Percentiles rank a stretch among this genome's conserved stretches.
Conservation (phyloP, 139 green algal genomes). For the Deuterostichococcus epilithicus region DNA sequence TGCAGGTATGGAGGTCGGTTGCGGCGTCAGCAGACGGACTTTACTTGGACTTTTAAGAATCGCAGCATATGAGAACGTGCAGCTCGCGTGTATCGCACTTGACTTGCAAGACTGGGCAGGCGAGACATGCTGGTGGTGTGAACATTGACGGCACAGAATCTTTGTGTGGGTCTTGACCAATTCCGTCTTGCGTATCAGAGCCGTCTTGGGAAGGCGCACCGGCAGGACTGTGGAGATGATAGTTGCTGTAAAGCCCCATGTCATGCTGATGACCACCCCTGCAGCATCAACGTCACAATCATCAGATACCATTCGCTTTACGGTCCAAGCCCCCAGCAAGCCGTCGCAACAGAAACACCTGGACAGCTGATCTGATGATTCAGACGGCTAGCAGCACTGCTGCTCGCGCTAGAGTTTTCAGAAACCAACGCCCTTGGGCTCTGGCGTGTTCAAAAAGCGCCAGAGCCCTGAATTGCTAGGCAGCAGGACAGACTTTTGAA, state of each 20-base stretch:
- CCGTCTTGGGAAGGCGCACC: too few relatives aligned
- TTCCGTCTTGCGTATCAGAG: too few relatives aligned
- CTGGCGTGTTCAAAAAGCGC: not conserved
- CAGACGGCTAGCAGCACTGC: not conserved
- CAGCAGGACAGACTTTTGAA: constrained; percentile 45
- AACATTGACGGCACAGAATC: not conserved
- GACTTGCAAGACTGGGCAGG: too few relatives aligned
- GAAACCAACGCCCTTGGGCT: not conserved
- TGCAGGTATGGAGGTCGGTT: not conserved
- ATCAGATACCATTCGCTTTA: too few relatives aligned
- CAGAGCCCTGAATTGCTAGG: not conserved
- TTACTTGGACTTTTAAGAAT: too few relatives aligned
- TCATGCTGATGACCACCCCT: not conserved
- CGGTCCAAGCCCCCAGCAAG: too few relatives aligned
- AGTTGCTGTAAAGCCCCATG: constrained; percentile 34
- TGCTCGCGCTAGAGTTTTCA: not conserved
- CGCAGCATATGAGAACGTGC: too few relatives aligned
- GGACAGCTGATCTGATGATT: not conserved
- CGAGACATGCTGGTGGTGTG: not conserved
- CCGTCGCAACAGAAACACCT: not conserved
- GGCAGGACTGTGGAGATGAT: constrained; percentile 35
- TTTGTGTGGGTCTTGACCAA: not conserved
- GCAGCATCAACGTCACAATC: too few relatives aligned
- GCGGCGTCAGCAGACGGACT: not conserved
- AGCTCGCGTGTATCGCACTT: too few relatives aligned